A percentile compares a stretch with the other conserved stretches of the same genome.
phyloP scores from a whole-genome alignment of 768 basidiomycete species.

The Suillus hirtellus region DNA sequence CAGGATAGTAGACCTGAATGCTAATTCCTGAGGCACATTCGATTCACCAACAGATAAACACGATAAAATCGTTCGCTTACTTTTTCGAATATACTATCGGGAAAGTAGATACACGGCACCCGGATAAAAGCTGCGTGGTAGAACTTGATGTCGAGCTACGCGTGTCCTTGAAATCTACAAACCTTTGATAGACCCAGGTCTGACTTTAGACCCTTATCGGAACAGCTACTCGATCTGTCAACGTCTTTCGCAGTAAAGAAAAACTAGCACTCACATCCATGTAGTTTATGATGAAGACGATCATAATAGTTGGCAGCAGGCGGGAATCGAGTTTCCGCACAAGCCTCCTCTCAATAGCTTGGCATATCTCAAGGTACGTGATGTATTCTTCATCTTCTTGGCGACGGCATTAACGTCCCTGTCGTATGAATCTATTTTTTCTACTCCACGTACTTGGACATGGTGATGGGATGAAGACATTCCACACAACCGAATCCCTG shows the following conservation, averaged over 20 bases:
- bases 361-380: constrained; percentile 12
- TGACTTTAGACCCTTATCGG: constrained; percentile 52
- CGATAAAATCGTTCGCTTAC: constrained; percentile 2
- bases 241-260: no score
- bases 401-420: constrained; percentile 1
- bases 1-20: constrained; percentile 61
- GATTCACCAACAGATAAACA: background rate
- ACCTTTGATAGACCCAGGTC: constrained; percentile 42
- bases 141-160: background rate
- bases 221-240: constrained; percentile 34
- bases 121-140: constrained; percentile 59
- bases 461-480: constrained; percentile 7
- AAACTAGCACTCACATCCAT: constrained; percentile 46
- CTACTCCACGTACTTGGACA: constrained; percentile 14
- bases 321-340: constrained; percentile 57
- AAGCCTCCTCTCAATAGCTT: constrained; percentile 32
- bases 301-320: constrained; percentile 54
- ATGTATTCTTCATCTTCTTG: background rate
- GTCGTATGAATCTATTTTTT: constrained; percentile 13
- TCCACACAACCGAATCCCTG: background rate
- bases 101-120: constrained; percentile 44
- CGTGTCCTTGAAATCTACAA: background rate
- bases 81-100: constrained; percentile 26
- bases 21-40: constrained; percentile 45
- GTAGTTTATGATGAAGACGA: constrained; percentile 68